phyloP scores from a whole-genome alignment of 2,329 filamentous ascomycete genomes.

The Colletotrichum karsti region DNA sequence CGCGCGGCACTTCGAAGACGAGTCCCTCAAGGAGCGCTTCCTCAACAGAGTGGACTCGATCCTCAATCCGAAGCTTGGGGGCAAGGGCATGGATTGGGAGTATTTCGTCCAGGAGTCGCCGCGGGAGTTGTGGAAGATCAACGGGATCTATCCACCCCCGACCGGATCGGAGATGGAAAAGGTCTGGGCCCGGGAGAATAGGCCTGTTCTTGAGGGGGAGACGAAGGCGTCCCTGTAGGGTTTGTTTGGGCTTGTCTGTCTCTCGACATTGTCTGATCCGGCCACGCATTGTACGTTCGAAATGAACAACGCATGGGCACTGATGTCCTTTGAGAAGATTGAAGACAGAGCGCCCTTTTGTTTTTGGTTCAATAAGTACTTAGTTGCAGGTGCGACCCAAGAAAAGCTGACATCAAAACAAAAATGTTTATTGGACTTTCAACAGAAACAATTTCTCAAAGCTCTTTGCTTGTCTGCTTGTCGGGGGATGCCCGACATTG shows the following conservation, averaged over 20 bases:
- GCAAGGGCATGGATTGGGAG: neutral
- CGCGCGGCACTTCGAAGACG: neutral
- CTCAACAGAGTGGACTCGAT: neutral
- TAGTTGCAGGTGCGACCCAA: too few species aligned
- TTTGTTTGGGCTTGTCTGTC: neutral
- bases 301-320: too few species aligned
- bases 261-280: neutral
- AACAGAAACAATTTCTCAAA: too few species aligned
- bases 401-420: too few species aligned
- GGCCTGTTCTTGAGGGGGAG: slow-evolving; percentile 50
- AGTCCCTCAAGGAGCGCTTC: neutral
- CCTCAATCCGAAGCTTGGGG: neutral
- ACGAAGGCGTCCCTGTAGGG: neutral
- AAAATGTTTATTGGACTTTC: too few species aligned
- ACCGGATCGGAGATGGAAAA: neutral
- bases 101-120: neutral
- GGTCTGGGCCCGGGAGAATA: neutral
- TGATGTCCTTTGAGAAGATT: too few species aligned
- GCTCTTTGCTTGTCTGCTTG: too few species aligned
- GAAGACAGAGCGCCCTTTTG: too few species aligned
- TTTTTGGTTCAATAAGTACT: too few species aligned
- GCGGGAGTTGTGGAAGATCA: neutral
- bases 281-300: too few species aligned
- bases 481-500: neutral
- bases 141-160: neutral